phyloP scores from a whole-genome alignment of 176 grass and related monocot genomes.

The Aegilops sharonensis region DNA sequence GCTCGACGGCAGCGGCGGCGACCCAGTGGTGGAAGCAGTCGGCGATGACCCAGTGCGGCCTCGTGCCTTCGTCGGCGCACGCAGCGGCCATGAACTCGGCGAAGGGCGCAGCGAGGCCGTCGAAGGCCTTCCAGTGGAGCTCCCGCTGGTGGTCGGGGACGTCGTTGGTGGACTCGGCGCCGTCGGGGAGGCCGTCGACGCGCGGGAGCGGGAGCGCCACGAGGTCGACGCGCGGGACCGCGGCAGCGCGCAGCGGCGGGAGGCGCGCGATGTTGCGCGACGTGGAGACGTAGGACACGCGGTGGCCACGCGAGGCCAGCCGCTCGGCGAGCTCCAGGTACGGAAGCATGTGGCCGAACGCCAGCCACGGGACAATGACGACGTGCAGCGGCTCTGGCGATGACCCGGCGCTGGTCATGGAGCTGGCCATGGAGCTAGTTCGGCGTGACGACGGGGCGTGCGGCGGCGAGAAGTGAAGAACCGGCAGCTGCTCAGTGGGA shows the following conservation, averaged over 20 bases:
- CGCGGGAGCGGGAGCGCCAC: background rate
- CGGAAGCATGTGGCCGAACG: background rate
- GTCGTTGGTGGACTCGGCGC: background rate
- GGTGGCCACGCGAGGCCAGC: background rate
- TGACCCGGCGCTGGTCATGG: background rate
- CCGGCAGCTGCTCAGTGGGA: too few relatives aligned
- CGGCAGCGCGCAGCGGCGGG: background rate
- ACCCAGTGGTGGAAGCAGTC: slow-evolving; percentile 4
- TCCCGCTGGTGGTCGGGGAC: background rate
- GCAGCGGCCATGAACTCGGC: background rate
- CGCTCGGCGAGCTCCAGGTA: background rate
- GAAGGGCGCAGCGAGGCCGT: slow-evolving; percentile 1
- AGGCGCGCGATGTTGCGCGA: background rate
- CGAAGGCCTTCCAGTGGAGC: background rate
- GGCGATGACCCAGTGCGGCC: background rate
- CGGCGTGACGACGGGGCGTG: background rate
- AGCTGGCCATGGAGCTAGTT: background rate
- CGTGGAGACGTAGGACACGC: slow-evolving; percentile 13
- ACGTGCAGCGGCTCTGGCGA: background rate
- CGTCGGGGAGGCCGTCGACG: background rate
- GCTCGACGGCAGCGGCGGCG: background rate
- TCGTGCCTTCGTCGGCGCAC: background rate
- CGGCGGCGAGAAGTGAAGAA: too few relatives aligned
- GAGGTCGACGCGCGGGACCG: background rate
- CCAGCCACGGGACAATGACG: background rate